Evolutionary conservation across 1,284 basidiomycete species (phyloP).

Genomic region (Malassezia restricta): DNA sequence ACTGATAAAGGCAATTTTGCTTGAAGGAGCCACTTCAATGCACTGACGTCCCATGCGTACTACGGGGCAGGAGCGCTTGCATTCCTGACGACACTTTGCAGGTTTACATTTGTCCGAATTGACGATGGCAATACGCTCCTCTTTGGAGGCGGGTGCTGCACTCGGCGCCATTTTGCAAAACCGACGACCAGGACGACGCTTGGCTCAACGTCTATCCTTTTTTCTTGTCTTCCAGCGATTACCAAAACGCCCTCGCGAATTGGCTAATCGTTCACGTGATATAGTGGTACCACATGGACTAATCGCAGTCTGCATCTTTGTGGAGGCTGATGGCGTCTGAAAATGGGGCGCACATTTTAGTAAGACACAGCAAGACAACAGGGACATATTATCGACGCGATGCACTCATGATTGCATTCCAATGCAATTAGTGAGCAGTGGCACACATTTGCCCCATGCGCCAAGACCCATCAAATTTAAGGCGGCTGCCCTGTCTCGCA

Average conservation of each 20-base stretch:
- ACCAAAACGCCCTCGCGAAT: conserved; percentile 6
- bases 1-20: conserved; percentile 44
- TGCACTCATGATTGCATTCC: too few species aligned
- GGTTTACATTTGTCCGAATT: conserved; percentile 46
- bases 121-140: conserved; percentile 45
- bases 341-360: too few species aligned
- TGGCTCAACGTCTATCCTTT: background rate
- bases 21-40: conserved; percentile 37
- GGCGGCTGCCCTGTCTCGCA: too few species aligned
- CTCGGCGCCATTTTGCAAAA: conserved; percentile 11
- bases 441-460: too few species aligned
- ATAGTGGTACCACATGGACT: background rate
- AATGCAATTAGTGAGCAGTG: too few species aligned
- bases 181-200: background rate
- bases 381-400: too few species aligned
- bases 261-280: conserved; percentile 1
- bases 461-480: too few species aligned
- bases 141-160: conserved; percentile 18
- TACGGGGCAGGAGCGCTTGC: conserved; percentile 45
- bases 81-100: conserved; percentile 45
- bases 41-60: conserved; percentile 42
- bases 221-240: conserved; percentile 1
- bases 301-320: background rate
- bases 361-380: too few species aligned
- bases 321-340: too few species aligned